Evolutionary conservation across 192 early-diverging fungal genomes (phyloP), one percentile per base, ranked within the genome.

Genomic region (Coemansia sp.): DNA sequence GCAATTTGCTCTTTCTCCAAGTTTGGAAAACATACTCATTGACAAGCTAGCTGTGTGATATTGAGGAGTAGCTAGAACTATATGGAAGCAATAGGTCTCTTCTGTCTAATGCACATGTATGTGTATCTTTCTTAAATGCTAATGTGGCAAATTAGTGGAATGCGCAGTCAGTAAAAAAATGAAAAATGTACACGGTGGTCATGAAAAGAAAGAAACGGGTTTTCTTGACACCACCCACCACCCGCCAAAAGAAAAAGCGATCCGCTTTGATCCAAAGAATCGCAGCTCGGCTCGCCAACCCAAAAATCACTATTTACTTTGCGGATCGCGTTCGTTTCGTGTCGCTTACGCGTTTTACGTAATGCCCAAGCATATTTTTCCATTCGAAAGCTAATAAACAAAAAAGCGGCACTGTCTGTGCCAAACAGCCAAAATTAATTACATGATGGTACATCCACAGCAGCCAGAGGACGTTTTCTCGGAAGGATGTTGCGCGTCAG

Each of bases 391-490:
- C n/a, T 20, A 25, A 25, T 48, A 6, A 13, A 48, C 10, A 25
- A 48, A 9, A 25, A 25, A 22, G 45, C 13, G 34, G 1, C 14
- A 34, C 33, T 34, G 38, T 41, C 34, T 36, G 38, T 13, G 38
- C 13, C 38, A 48, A 48, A 64, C 57, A 38, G 37, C n/a, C n/a
- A 29, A n/a, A n/a, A 13, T 52, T 36, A 40, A 61, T 60, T 72
- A 79, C 75, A 78, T 71, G 25, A 78, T 57, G 33, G 56, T 64
- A 45, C 75, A 78, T n/a, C 59, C 65, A 25, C 75, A 71, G 54
- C 75, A 79, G 27, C 54, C 48, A 0, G 65, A 62, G 33, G 69
- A 63, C 20, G 31, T 34, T 55, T 60, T 28, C 13, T 54, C 52
- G n/a, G 52, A 17, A 17, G 0, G 52, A 20, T 20, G 45, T 48